Percentiles rank a stretch among this genome's conserved stretches.
Evolutionary conservation across 164 flowering plant species (phyloP).

Genomic region (Vitis riparia): DNA sequence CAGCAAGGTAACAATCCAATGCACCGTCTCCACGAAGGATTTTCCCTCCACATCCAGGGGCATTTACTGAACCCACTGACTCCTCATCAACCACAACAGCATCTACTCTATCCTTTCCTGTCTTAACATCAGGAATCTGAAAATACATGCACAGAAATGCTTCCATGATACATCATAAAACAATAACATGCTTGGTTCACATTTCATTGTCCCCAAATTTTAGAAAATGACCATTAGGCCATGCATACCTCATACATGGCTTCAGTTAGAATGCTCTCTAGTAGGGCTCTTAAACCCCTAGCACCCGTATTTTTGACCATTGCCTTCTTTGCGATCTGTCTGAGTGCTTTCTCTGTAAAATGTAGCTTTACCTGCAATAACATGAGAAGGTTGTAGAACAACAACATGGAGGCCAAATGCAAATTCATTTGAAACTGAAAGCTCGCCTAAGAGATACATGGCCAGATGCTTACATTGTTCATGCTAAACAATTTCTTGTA

Average conservation of each 20-base stretch:
- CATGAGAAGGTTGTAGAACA: neutral
- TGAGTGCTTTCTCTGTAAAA: conserved; percentile 75
- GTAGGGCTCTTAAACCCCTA: conserved; percentile 84
- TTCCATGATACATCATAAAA: neutral
- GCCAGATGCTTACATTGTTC: conserved; percentile 71
- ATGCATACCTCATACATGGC: conserved; percentile 94
- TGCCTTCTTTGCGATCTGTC: conserved; percentile 81
- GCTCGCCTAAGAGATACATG: neutral
- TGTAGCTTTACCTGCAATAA: conserved; percentile 83
- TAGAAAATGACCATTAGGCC: neutral
- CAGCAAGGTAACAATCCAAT: conserved; percentile 60
- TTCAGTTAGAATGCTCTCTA: conserved; percentile 86
- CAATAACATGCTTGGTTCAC: too few species aligned
- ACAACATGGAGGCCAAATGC: neutral
- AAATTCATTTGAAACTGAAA: neutral
- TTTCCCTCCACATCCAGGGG: conserved; percentile 76
- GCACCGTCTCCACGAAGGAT: conserved; percentile 90
- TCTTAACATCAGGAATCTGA: conserved; percentile 86
- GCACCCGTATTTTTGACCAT: conserved; percentile 97
- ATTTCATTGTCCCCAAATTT: too few species aligned
- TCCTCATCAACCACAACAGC: conserved; percentile 93
- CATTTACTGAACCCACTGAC: conserved; percentile 58
- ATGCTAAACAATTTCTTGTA: conserved; percentile 91
- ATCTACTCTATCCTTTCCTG: conserved; percentile 76
- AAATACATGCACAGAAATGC: neutral